Evolutionary conservation across 2,329 filamentous ascomycete species (phyloP).

Genomic region (Sclerotinia spermophila): DNA sequence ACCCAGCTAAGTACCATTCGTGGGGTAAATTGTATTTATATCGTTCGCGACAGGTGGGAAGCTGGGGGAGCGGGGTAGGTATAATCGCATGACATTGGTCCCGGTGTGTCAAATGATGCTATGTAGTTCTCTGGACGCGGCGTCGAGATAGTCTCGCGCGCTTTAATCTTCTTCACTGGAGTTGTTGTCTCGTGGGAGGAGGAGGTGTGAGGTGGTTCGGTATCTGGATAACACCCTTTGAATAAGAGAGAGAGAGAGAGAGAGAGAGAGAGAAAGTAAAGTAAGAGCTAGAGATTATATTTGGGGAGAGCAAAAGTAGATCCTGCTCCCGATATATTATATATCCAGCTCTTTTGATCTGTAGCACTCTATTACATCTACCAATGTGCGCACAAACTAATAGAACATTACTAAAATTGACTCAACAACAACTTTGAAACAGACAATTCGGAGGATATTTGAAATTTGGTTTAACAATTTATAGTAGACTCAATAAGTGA

Average conservation of each 20-base stretch:
- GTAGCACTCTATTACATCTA: background rate
- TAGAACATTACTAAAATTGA: too few species aligned
- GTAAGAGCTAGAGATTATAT: background rate
- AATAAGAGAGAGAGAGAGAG: background rate
- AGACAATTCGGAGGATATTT: too few species aligned
- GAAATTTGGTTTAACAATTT: too few species aligned
- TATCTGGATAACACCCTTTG: background rate
- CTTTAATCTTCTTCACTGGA: background rate
- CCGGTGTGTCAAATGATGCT: background rate
- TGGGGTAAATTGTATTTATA: conserved; percentile 50
- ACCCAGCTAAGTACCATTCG: conserved; percentile 38
- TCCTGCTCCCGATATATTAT: background rate
- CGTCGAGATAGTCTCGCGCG: too few species aligned
- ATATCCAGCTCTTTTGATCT: background rate
- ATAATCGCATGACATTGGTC: too few species aligned
- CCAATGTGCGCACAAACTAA: too few species aligned
- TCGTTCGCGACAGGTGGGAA: background rate
- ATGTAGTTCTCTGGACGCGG: too few species aligned
- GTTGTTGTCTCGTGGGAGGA: background rate
- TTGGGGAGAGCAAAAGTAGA: background rate
- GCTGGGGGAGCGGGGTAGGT: too few species aligned
- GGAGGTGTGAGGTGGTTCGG: background rate
- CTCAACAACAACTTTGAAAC: too few species aligned
- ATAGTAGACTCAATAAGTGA: too few species aligned
- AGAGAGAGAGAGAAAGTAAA: too few species aligned